Conservation (phyloP, 306 rosid species). For the Heteromeles arbutifolia region DNA sequence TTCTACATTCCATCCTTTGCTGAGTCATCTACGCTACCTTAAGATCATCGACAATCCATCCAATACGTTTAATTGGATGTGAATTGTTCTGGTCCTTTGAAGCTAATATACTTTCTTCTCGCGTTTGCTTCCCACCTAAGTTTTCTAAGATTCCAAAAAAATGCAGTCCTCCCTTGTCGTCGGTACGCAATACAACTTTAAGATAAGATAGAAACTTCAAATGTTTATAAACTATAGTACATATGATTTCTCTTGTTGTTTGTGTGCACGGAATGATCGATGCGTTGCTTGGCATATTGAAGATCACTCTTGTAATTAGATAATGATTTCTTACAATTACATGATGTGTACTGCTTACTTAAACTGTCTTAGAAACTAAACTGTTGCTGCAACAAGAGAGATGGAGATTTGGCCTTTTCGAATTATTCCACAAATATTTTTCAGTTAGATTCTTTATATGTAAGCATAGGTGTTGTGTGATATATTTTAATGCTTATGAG, state of each 20-base stretch:
- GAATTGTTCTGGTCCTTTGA: too few relatives aligned
- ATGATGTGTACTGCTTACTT: background rate
- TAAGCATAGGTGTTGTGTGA: too few relatives aligned
- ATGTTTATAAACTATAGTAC: too few relatives aligned
- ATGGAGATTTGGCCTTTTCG: background rate
- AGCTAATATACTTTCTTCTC: background rate
- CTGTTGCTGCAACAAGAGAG: background rate
- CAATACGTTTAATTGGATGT: background rate
- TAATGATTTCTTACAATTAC: background rate
- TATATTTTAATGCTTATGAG: too few relatives aligned
- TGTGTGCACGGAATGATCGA: background rate
- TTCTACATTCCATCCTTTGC: background rate
- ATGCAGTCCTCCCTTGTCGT: background rate
- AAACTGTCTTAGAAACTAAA: too few relatives aligned
- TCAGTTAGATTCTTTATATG: background rate
- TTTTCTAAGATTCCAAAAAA: background rate
- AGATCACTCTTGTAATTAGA: too few relatives aligned
- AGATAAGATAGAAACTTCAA: background rate
- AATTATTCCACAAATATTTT: background rate
- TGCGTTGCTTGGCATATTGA: background rate
- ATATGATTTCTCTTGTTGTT: background rate
- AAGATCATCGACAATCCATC: background rate
- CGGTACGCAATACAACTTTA: too few relatives aligned
- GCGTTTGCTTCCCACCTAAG: background rate
- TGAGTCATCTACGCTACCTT: background rate